These are phyloP conservation scores for Sarcocystis neurona DNA, from an alignment of 169 alveolate genomes.

Conservation along the genomic window DNA sequence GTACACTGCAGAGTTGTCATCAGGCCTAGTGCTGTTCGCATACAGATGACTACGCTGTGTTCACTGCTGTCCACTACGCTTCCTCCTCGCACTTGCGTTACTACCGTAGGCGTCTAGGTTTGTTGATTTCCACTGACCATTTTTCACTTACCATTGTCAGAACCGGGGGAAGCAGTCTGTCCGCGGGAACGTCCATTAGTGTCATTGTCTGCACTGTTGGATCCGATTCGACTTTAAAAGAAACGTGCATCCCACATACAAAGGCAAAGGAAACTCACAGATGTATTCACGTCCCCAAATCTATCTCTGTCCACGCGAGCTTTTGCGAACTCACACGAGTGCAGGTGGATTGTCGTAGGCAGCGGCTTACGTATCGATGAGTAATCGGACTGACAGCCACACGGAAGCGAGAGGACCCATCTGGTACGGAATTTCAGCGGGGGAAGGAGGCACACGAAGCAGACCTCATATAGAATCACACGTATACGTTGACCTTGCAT, in stretches of 20 bases:
- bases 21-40: not conserved
- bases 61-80: not conserved
- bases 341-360: no score
- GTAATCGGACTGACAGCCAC: no score
- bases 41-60: not conserved
- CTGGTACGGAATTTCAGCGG: no score
- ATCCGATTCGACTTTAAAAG: conserved; percentile 71
- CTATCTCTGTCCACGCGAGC: no score
- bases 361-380: no score
- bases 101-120: not conserved
- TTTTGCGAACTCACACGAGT: no score
- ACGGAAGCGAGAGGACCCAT: no score
- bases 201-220: conserved; percentile 74
- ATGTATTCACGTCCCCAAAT: no score
- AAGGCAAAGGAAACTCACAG: no score
- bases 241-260: not conserved
- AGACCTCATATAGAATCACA: no score
- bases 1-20: not conserved
- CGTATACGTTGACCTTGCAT: no score
- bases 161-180: conserved; percentile 78
- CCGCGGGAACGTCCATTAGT: conserved; percentile 79
- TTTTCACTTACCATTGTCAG: conserved; percentile 48
- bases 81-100: not conserved
- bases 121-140: not conserved
- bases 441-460: no score